phyloP scores from a whole-genome alignment of 768 basidiomycete species.

The Bullera alba region DNA sequence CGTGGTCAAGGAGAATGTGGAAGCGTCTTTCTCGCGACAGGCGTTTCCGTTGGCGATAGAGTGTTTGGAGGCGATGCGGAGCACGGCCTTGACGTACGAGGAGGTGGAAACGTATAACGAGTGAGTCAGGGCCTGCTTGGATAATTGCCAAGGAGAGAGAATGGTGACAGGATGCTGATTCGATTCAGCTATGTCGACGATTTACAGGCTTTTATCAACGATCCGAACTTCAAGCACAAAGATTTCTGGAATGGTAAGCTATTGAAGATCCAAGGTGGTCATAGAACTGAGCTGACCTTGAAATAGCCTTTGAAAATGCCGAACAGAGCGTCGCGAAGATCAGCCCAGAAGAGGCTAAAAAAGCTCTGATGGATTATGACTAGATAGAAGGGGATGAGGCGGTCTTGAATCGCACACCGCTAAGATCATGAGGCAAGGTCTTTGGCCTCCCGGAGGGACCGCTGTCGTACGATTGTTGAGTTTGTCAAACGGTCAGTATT shows the following conservation, averaged over 20 bases:
- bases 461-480: no score
- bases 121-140: constrained; percentile 16
- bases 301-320: constrained; percentile 33
- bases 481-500: no score
- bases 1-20: constrained; percentile 64
- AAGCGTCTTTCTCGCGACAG: constrained; percentile 63
- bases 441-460: no score
- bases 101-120: constrained; percentile 43
- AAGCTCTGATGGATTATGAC: constrained; percentile 30
- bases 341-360: constrained; percentile 34
- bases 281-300: not conserved
- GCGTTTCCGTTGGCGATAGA: constrained; percentile 65
- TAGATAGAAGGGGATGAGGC: no score
- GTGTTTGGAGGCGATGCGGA: constrained; percentile 64
- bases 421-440: no score
- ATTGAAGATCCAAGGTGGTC: not conserved
- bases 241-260: constrained; percentile 42
- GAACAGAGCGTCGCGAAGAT: constrained; percentile 26
- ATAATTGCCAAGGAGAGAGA: not conserved
- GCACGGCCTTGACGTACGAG: constrained; percentile 54
- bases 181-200: constrained; percentile 21
- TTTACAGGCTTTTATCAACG: constrained; percentile 27
- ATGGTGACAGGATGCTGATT: not conserved
- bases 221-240: constrained; percentile 34
- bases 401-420: no score